Evolutionary conservation across 345 rosid genomes (phyloP).

Genomic region (Eucalyptus tenuipes): DNA sequence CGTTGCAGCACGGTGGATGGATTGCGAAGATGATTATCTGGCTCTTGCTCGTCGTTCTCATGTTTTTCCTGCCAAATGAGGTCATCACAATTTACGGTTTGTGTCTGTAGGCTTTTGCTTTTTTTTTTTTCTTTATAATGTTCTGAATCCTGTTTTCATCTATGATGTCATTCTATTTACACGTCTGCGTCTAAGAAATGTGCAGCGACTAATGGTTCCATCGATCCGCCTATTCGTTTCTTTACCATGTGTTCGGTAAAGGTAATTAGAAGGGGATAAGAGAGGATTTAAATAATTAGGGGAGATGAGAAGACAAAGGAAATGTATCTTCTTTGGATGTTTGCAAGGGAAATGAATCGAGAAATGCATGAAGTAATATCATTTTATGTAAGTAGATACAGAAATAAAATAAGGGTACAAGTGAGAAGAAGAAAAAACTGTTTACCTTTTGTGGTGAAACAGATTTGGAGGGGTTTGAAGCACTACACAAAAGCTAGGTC

Average conservation of each 20-base stretch:
- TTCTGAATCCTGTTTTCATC: neutral
- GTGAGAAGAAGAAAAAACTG: neutral
- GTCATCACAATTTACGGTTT: slow-evolving; percentile 68
- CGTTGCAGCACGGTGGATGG: slow-evolving; percentile 99
- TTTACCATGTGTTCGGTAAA: neutral
- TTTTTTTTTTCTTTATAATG: neutral
- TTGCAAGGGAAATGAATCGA: neutral
- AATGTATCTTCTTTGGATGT: neutral
- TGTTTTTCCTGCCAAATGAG: slow-evolving; percentile 81
- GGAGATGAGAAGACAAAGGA: neutral
- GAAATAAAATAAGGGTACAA: neutral
- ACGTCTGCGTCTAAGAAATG: neutral
- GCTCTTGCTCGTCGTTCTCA: slow-evolving; percentile 70
- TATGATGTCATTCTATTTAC: neutral
- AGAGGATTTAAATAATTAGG: neutral
- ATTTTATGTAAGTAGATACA: neutral
- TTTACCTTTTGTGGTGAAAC: neutral
- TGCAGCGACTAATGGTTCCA: neutral
- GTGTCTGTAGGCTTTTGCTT: neutral
- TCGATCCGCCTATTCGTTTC: neutral
- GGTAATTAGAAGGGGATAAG: neutral
- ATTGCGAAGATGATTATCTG: slow-evolving; percentile 73
- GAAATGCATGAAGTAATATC: neutral
- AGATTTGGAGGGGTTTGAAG: neutral
- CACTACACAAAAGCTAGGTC: neutral